A percentile compares a stretch with the other conserved stretches of the same genome.
Evolutionary conservation across 768 basidiomycete species (phyloP).

Genomic region (Rhizopogon sp.): DNA sequence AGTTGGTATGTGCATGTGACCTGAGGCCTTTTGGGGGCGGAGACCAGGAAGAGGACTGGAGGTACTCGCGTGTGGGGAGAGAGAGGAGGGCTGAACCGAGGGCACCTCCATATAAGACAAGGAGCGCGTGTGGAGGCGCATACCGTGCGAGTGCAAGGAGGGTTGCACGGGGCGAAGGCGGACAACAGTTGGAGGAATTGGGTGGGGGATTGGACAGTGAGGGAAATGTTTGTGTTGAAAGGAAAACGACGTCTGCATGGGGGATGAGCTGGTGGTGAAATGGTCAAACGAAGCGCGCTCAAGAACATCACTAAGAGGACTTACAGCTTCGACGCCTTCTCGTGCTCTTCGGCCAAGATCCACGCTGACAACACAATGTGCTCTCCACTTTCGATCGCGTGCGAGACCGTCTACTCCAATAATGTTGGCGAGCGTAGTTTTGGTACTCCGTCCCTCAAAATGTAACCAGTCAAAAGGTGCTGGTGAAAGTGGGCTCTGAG

Average conservation of each 20-base stretch:
- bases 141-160: constrained; percentile 66
- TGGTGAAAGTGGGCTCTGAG: constrained; percentile 49
- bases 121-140: constrained; percentile 68
- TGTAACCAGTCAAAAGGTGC: constrained; percentile 87
- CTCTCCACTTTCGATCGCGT: constrained; percentile 78
- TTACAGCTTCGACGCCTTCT: constrained; percentile 76
- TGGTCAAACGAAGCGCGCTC: neutral
- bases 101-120: constrained; percentile 77
- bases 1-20: constrained; percentile 15
- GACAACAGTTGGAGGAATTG: constrained; percentile 47
- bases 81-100: constrained; percentile 80
- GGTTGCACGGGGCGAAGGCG: constrained; percentile 63
- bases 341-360: constrained; percentile 70
- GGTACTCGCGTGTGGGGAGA: constrained; percentile 79
- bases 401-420: constrained; percentile 78
- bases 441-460: constrained; percentile 76
- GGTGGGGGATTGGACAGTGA: constrained; percentile 30
- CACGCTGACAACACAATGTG: constrained; percentile 76
- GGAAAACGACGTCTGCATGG: constrained; percentile 78
- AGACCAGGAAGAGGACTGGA: constrained; percentile 79
- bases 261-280: constrained; percentile 58
- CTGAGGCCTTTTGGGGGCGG: constrained; percentile 13
- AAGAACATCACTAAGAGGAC: constrained; percentile 19
- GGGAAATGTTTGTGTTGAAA: constrained; percentile 30
- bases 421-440: constrained; percentile 75